Conservation (phyloP, 495 filamentous ascomycete species). For the Chaetomidium leptoderma region DNA sequence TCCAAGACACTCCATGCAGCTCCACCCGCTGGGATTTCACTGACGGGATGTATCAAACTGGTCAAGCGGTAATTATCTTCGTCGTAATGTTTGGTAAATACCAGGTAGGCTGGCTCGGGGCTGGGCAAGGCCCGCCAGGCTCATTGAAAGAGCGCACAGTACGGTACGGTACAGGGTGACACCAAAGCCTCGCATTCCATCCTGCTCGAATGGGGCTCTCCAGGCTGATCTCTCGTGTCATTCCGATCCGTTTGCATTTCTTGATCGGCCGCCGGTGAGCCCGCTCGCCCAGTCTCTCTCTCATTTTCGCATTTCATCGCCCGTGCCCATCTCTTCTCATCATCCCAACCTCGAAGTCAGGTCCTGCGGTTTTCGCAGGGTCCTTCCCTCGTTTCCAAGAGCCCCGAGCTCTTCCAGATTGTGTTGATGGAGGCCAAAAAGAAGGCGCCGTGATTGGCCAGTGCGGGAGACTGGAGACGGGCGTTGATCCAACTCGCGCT, state of each 20-base stretch:
- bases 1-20: constrained; percentile 21
- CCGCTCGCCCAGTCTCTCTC: too few species aligned
- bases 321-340: background rate
- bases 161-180: background rate
- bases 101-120: background rate
- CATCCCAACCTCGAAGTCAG: background rate
- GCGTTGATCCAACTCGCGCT: constrained; percentile 5
- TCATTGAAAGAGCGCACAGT: too few species aligned
- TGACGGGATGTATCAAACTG: background rate
- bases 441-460: background rate
- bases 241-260: constrained; percentile 7
- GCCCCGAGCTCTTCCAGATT: background rate
- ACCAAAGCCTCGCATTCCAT: background rate
- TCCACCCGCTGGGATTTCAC: background rate
- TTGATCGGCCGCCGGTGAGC: background rate
- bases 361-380: background rate
- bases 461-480: background rate
- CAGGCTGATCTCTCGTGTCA: background rate
- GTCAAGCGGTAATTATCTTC: constrained; percentile 12
- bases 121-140: background rate
- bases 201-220: background rate
- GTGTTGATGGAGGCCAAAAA: background rate
- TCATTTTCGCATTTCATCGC: background rate
- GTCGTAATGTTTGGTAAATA: background rate
- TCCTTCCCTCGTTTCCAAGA: background rate